Evolutionary conservation across 306 rosid genomes (phyloP).

Genomic region (Benincasa hispida): DNA sequence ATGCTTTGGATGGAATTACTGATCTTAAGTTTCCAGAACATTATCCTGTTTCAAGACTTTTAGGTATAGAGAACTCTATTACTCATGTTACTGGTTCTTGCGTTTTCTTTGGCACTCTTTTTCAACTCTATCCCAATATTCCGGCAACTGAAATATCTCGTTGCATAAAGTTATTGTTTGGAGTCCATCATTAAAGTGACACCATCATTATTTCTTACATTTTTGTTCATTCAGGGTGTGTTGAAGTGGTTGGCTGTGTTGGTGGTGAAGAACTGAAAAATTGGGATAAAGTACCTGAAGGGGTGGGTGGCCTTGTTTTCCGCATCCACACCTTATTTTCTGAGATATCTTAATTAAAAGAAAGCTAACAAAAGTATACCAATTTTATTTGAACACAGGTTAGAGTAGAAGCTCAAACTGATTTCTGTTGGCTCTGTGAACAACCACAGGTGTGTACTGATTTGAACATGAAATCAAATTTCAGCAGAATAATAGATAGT

Average conservation of each 20-base stretch:
- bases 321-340: not conserved
- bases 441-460: slow-evolving; percentile 52
- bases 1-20: slow-evolving; percentile 61
- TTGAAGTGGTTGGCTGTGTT: slow-evolving; percentile 84
- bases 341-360: not conserved
- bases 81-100: not conserved
- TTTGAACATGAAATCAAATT: not conserved
- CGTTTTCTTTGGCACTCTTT: not conserved
- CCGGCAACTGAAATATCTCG: not conserved
- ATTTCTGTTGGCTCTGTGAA: slow-evolving; percentile 88
- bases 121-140: slow-evolving; percentile 2
- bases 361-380: not conserved
- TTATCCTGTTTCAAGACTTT: slow-evolving; percentile 84
- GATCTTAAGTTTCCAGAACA: slow-evolving; percentile 68
- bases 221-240: slow-evolving; percentile 37
- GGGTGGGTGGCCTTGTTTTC: slow-evolving; percentile 29
- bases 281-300: slow-evolving; percentile 86
- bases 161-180: not conserved
- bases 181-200: not conserved
- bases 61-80: slow-evolving; percentile 54
- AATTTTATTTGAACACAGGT: slow-evolving; percentile 37
- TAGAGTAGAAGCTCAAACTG: slow-evolving; percentile 77
- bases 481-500: not conserved
- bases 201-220: not conserved
- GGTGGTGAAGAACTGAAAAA: slow-evolving; percentile 51